phyloP scores from a whole-genome alignment of 148 eudicot genomes.

The Camellia sinensis region DNA sequence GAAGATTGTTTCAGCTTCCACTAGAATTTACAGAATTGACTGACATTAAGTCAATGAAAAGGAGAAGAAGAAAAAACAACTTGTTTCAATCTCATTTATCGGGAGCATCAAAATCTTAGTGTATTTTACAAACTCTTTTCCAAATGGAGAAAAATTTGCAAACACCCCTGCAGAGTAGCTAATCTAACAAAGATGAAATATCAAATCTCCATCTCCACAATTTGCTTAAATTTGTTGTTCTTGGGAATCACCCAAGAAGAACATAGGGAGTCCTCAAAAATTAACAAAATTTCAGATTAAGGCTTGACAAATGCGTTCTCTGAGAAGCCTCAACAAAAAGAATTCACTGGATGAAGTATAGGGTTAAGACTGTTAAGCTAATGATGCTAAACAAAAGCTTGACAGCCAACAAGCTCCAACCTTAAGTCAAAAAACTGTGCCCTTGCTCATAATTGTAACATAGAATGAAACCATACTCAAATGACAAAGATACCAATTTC shows the following conservation, averaged over 20 bases:
- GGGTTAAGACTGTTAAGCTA: neutral
- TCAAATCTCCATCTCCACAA: neutral
- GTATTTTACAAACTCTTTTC: neutral
- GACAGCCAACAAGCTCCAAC: neutral
- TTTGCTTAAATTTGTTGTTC: neutral
- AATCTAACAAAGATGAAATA: neutral
- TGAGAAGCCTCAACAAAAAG: neutral
- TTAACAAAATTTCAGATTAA: neutral
- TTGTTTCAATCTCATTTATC: neutral
- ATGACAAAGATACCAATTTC: neutral
- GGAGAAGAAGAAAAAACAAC: neutral
- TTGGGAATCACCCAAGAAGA: neutral
- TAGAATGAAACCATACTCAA: neutral
- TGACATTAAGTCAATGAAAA: neutral
- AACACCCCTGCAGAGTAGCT: neutral
- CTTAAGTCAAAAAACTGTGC: neutral
- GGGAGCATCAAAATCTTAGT: neutral
- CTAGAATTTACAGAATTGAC: neutral
- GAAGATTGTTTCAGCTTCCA: conserved; percentile 3
- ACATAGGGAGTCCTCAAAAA: neutral
- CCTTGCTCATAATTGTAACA: neutral
- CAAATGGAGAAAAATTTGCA: neutral
- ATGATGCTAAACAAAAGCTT: neutral
- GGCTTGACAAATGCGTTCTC: neutral
- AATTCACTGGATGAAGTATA: conserved; percentile 4